Evolutionary conservation across 768 basidiomycete species (phyloP), one percentile per base, ranked within the genome.

Genomic region (Leccinum variicolor): DNA sequence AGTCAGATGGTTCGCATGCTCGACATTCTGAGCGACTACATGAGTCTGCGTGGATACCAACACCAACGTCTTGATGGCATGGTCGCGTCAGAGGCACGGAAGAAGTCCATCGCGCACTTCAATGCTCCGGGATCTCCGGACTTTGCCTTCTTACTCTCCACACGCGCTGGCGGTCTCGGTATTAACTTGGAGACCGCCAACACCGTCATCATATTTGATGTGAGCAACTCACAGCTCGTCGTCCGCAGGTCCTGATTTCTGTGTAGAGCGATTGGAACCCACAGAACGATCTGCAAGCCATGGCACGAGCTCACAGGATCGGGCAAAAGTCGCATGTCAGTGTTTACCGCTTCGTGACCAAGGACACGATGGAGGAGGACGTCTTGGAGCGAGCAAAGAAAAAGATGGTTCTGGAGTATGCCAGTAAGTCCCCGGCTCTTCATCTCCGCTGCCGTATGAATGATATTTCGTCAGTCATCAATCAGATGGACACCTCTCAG

Each of bases 351-450:
- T 94, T 98, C 71, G 94, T 99, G 67, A 95, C 93, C 69, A 98
- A 98, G 76, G 97, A 98, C 68, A 98, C 96, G 19, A 97, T 98
- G 86, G 97, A 98, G 75, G 97, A 98, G 76, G 97, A 98, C 68
- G 90, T 98, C 19, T 83, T 99, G 48, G 96, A 99, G 76, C 84
- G 96, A 52, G 97, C 97, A 11, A 95, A 95, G 82, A 92, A 94
- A 79, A 98, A 99, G 79, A 98, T 98, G 97, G 94, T 98, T 46
- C 79, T 99, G 61, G 97, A 99, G 74, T 97, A 98, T 79, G 97
- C 97, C 45, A 98, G 95, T 98, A 74, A 70, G 94, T 90, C 52
- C 58, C 53, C 55, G 36, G 8, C 26, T 15, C 33, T 69, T 66
- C 46, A 65, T 64, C 43, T 59, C 43, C 54, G 23, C 55, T 50